A percentile compares a stretch with the other conserved stretches of the same genome.
phyloP scores from a whole-genome alignment of 169 alveolate genomes.

The Plasmodium vivax region DNA sequence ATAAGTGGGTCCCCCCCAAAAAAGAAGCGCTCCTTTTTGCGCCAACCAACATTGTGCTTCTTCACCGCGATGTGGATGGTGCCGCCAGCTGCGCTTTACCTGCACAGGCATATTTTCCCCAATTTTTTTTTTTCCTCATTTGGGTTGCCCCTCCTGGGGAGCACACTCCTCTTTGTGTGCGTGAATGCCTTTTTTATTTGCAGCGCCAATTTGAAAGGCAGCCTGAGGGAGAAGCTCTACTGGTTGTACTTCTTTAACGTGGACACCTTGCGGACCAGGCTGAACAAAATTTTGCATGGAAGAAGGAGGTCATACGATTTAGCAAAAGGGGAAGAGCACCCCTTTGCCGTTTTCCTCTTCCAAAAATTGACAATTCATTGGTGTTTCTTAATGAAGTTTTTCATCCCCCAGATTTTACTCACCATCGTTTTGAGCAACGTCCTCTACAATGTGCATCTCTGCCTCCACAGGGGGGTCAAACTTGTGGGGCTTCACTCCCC shows the following conservation, averaged over 20 bases:
- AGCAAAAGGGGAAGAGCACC: neutral
- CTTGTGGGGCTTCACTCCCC: neutral
- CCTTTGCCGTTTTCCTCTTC: neutral
- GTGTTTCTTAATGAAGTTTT: conserved; percentile 50
- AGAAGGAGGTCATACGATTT: conserved; percentile 11
- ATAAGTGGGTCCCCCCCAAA: neutral
- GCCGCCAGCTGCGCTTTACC: neutral
- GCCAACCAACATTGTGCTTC: neutral
- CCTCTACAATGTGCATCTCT: neutral
- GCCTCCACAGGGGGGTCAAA: neutral
- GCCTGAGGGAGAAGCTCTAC: conserved; percentile 10
- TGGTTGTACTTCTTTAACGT: conserved; percentile 23
- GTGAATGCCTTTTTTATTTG: conserved; percentile 1
- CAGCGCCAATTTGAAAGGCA: neutral
- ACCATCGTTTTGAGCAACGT: conserved; percentile 5
- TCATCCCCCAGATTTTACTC: conserved; percentile 33
- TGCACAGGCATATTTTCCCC: neutral
- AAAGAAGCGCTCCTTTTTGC: neutral
- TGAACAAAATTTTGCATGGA: conserved; percentile 67
- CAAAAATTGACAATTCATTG: conserved; percentile 24
- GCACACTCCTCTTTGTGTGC: neutral
- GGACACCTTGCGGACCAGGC: conserved; percentile 5
- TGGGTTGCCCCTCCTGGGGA: neutral
- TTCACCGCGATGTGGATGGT: neutral
- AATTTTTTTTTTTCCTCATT: neutral